phyloP scores from a whole-genome alignment of 1,139 yeast species.

The Suhomyces ambrosiae region DNA sequence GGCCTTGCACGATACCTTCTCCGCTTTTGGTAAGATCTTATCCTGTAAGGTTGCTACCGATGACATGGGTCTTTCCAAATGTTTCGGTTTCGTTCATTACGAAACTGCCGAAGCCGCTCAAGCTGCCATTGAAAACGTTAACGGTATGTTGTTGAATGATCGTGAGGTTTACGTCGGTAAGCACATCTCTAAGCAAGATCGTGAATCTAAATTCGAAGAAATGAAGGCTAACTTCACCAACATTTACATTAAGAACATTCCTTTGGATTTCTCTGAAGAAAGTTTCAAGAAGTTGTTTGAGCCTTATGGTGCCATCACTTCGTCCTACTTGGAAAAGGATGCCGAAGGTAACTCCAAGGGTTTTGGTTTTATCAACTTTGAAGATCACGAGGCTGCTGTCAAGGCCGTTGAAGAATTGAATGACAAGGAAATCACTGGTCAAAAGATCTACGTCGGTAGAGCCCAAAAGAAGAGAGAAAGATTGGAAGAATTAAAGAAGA shows the following conservation, averaged over 20 bases:
- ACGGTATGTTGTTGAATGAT: slow-evolving; percentile 98
- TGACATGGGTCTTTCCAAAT: slow-evolving; percentile 87
- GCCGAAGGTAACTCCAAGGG: slow-evolving; percentile 91
- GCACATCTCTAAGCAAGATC: slow-evolving; percentile 91
- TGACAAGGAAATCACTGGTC: slow-evolving; percentile 83
- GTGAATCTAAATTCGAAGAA: slow-evolving; percentile 92
- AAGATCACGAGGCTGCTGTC: slow-evolving; percentile 82
- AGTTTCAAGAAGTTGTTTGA: slow-evolving; percentile 74
- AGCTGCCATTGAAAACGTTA: slow-evolving; percentile 95
- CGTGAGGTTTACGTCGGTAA: slow-evolving; percentile 96
- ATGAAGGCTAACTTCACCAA: slow-evolving; percentile 93
- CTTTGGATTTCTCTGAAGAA: slow-evolving; percentile 68
- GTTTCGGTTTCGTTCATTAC: slow-evolving; percentile 97
- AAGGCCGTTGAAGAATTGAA: slow-evolving; percentile 92
- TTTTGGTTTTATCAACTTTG: slow-evolving; percentile 93
- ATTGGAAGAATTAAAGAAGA: slow-evolving; percentile 92
- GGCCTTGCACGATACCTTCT: slow-evolving; percentile 96
- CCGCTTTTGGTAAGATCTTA: slow-evolving; percentile 93
- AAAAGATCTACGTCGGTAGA: slow-evolving; percentile 92
- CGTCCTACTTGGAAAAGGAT: slow-evolving; percentile 80
- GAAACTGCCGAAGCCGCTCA: slow-evolving; percentile 91
- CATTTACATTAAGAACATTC: slow-evolving; percentile 90
- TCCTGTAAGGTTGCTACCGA: slow-evolving; percentile 98
- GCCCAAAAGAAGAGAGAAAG: slow-evolving; percentile 99
- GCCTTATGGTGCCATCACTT: slow-evolving; percentile 79